Conservation (phyloP, 495 filamentous ascomycete genomes). For the Coniosporium apollinis region DNA sequence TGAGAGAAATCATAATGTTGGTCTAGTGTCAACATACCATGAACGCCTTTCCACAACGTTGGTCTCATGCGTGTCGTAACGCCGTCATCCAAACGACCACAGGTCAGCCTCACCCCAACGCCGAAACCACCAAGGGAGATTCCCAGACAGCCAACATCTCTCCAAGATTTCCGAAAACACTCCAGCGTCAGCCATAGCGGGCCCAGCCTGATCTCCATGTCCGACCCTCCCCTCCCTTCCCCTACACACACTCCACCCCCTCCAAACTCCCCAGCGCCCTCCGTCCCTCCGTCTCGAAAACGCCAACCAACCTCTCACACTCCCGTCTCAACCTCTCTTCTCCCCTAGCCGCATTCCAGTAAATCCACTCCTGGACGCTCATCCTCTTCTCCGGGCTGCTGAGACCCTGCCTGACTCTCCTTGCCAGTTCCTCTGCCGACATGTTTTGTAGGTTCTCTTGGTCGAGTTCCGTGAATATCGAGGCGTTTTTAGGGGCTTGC, state of each 20-base stretch:
- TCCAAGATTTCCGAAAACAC: too few relatives aligned
- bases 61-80: too few relatives aligned
- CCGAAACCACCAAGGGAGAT: too few relatives aligned
- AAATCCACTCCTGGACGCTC: conserved; percentile 87
- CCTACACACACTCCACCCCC: conserved; percentile 37
- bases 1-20: too few relatives aligned
- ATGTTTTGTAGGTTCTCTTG: conserved; percentile 5
- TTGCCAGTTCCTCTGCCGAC: conserved; percentile 25
- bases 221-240: not conserved
- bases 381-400: conserved; percentile 68
- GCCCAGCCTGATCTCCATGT: not conserved
- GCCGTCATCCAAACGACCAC: too few relatives aligned
- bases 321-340: conserved; percentile 62
- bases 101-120: too few relatives aligned
- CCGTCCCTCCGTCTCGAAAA: conserved; percentile 68
- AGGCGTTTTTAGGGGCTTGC: too few relatives aligned
- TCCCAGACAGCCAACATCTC: too few relatives aligned
- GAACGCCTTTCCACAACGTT: too few relatives aligned
- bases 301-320: conserved; percentile 62
- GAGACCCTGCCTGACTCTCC: conserved; percentile 36
- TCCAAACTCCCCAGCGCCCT: conserved; percentile 62
- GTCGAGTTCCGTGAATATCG: too few relatives aligned
- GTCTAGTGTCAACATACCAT: too few relatives aligned
- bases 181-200: too few relatives aligned
- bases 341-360: conserved; percentile 57